Percentiles rank a stretch among this genome's conserved stretches.
These are phyloP conservation scores for Esteya vermicola DNA, from an alignment of 2,329 filamentous ascomycete genomes.

Conservation along the genomic window DNA sequence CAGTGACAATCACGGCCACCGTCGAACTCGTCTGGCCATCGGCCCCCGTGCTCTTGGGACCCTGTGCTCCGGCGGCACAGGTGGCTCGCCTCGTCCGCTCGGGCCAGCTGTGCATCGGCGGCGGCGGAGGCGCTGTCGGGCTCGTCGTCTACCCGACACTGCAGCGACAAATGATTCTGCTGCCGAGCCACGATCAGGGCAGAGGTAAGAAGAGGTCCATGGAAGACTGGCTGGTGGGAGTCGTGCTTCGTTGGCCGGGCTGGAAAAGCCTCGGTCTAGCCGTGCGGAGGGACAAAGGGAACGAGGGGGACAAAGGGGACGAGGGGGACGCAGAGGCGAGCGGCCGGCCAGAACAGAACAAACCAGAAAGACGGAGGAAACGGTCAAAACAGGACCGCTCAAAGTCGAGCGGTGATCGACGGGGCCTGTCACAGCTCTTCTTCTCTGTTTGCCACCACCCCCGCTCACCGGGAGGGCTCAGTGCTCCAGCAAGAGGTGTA, in stretches of 20 bases:
- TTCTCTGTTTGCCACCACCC: constrained; percentile 7
- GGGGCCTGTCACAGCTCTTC: background rate
- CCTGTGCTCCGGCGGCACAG: constrained; percentile 3
- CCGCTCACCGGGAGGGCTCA: constrained; percentile 4
- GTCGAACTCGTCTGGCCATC: constrained; percentile 9
- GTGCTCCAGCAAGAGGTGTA: constrained; percentile 5
- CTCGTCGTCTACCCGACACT: constrained; percentile 5
- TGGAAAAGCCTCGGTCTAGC: constrained; percentile 4
- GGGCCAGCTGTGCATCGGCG: constrained; percentile 8
- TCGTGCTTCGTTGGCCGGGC: background rate
- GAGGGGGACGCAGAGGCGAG: too few species aligned
- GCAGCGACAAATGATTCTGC: background rate
- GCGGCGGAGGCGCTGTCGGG: constrained; percentile 4
- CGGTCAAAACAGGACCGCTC: too few species aligned
- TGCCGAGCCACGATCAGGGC: background rate
- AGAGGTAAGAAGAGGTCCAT: background rate
- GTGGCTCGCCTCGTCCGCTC: constrained; percentile 8
- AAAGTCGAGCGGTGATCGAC: background rate
- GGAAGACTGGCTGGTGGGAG: background rate
- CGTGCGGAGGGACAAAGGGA: background rate
- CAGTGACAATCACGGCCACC: constrained; percentile 2
- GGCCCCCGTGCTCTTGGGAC: background rate
- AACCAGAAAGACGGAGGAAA: too few species aligned
- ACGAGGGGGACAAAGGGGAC: background rate
- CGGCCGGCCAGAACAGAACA: too few species aligned